Base-by-base conservation (phyloP, 176 grass and related monocot genomes). In the Musa itinerans region DNA sequence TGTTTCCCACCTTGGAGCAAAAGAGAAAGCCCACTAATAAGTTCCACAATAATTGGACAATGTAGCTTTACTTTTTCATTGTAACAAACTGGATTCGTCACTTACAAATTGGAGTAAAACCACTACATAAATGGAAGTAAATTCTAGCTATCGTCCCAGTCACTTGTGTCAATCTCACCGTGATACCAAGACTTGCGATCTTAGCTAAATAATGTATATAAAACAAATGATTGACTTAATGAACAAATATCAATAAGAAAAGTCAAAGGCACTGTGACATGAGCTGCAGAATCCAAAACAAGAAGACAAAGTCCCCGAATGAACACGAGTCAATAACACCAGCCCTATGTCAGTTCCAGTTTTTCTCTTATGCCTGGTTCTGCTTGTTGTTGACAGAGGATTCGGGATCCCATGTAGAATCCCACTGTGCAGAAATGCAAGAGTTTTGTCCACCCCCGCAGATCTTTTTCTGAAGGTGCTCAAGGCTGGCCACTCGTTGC, bases 401-500 rank as follows among this genome's bases (percentile, higher is more conserved):
- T 76, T 92, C 74, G 29, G 63, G 63, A 8, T 69, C 82, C 52
- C 43, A 65, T 11, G 71, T 48, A 48, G 74, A 73, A 52, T 85
- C 72, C 43, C 20, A 76, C 23, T 10, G 75, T 21, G 71, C 81
- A 11, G 65, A 74, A 12, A 76, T 23, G 3, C 58, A 19, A 54
- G 52, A 25, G 22, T 26, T 22, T 16, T 63, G 65, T 20, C 16
- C 43, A 55, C 79, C 87, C 68, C 72, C 77, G 75, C 65, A 70
- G 65, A 92, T 90, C 71, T 77, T 84, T 71, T 87, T 86, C 81
- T 92, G 93, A 50, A 96, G 81, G 65, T 52, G 73, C 85, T 92
- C 93, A 69, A 90, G 78, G 89, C 89, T 92, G 9, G 79, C 69
- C 0, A 92, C 79, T 8, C 83, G 83, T 63, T 14, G 72, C 81